Evolutionary conservation across 768 basidiomycete genomes (phyloP).

Genomic region (Daedaleopsis sinensis): DNA sequence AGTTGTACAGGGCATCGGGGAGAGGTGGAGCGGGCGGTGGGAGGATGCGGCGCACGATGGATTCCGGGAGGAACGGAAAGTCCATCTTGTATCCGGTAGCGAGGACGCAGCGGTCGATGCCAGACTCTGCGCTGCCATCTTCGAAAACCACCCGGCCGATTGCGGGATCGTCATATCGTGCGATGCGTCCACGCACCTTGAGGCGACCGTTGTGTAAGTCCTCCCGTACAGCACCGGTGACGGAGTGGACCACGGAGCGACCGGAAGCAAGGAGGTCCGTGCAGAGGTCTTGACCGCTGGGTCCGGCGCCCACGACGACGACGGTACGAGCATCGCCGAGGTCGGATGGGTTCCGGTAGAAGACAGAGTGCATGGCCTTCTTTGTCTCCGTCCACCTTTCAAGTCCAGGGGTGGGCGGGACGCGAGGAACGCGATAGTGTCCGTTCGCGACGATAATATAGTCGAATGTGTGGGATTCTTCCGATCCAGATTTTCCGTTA

Average conservation of each 20-base stretch:
- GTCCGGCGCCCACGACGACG: conserved; percentile 51
- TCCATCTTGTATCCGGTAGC: conserved; percentile 76
- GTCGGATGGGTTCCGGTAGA: conserved; percentile 58
- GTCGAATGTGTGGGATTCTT: conserved; percentile 51
- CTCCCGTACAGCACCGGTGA: conserved; percentile 36
- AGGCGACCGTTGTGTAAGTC: conserved; percentile 25
- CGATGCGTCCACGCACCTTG: conserved; percentile 43
- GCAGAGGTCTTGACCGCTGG: conserved; percentile 71
- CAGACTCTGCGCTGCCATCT: conserved; percentile 56
- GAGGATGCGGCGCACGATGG: conserved; percentile 36
- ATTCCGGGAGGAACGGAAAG: conserved; percentile 61
- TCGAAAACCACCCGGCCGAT: conserved; percentile 56
- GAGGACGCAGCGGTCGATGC: conserved; percentile 65
- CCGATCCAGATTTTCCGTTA: conserved; percentile 6
- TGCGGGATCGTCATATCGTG: conserved; percentile 39
- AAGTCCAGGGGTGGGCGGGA: conserved; percentile 64
- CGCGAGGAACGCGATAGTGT: conserved; percentile 67
- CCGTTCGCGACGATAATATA: conserved; percentile 78
- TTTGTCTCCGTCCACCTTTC: conserved; percentile 54
- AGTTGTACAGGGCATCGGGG: conserved; percentile 59
- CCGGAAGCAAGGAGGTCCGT: conserved; percentile 54
- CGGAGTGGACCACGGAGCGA: conserved; percentile 58
- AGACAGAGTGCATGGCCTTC: conserved; percentile 65
- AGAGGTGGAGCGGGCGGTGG: conserved; percentile 53
- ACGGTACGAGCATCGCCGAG: conserved; percentile 38